Conservation (phyloP, 345 rosid species). For the Linum lewisii region DNA sequence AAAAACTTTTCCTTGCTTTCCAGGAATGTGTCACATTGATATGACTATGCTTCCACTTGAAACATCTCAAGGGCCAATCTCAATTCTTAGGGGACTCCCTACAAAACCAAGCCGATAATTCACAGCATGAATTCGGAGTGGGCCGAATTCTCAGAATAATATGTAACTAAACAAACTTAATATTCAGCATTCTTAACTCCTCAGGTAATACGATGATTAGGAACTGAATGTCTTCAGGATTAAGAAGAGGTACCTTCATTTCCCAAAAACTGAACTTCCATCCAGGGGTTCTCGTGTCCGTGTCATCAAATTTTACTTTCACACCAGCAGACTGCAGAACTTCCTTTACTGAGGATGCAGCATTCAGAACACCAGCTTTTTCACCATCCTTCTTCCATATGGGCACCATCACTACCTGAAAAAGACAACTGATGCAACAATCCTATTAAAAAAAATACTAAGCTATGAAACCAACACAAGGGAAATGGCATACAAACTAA, state of each 20-base stretch:
- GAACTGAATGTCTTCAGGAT: no score
- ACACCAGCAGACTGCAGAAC: slow-evolving; percentile 50
- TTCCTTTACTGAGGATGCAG: slow-evolving; percentile 57
- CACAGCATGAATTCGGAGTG: background rate
- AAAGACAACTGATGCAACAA: no score
- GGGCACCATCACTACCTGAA: slow-evolving; percentile 73
- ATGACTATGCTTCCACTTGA: slow-evolving; percentile 69
- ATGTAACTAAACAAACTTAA: no score
- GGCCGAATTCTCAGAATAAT: no score
- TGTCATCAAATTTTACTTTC: slow-evolving; percentile 79
- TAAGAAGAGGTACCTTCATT: slow-evolving; percentile 55
- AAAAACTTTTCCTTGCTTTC: slow-evolving; percentile 81
- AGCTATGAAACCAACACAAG: no score
- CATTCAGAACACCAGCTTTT: slow-evolving; percentile 60
- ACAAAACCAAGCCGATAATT: slow-evolving; percentile 8
- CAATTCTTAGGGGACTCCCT: slow-evolving; percentile 92
- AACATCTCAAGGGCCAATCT: slow-evolving; percentile 93
- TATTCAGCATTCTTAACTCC: no score
- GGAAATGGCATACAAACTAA: no score
- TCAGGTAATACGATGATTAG: no score
- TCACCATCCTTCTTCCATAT: slow-evolving; percentile 79
- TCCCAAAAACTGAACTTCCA: slow-evolving; percentile 99
- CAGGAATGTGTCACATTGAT: slow-evolving; percentile 84
- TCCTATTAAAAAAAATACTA: no score
- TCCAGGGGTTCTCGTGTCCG: slow-evolving; percentile 75